Evolutionary conservation across 164 flowering plant genomes (phyloP).

Genomic region (Platanus orientalis): DNA sequence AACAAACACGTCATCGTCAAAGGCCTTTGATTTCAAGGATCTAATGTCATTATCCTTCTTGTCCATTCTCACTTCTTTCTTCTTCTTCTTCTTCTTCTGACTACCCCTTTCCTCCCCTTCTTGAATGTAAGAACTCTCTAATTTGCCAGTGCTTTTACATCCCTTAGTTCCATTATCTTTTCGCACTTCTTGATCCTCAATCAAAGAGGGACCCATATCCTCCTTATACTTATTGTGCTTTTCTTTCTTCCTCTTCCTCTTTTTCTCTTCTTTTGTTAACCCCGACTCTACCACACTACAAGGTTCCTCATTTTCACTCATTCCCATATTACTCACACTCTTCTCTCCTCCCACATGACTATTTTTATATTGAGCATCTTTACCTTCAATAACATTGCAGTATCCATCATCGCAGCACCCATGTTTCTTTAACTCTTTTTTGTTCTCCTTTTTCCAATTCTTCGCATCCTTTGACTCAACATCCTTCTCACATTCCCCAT

Average conservation of each 20-base stretch:
- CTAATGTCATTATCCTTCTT: neutral
- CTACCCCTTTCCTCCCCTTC: neutral
- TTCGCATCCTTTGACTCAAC: neutral
- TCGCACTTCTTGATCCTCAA: neutral
- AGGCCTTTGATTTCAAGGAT: neutral
- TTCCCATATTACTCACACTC: too few species aligned
- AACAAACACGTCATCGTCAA: neutral
- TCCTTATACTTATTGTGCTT: conserved; percentile 9
- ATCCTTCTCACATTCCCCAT: neutral
- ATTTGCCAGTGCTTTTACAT: neutral
- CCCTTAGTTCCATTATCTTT: neutral
- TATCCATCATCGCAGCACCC: neutral
- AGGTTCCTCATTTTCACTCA: neutral
- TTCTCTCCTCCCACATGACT: neutral
- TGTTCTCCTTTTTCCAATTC: neutral
- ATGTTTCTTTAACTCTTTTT: conserved; percentile 1
- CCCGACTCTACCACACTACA: neutral
- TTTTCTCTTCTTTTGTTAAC: neutral
- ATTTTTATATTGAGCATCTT: neutral
- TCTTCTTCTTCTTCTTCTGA: conserved; percentile 1
- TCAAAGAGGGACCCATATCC: neutral
- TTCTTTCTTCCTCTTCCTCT: conserved; percentile 18
- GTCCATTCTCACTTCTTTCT: conserved; percentile 8
- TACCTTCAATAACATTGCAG: neutral
- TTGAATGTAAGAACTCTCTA: neutral